Percentiles rank a stretch among this genome's conserved stretches.
Conservation (phyloP, 495 filamentous ascomycete species). For the Neurospora tetrasperma region DNA sequence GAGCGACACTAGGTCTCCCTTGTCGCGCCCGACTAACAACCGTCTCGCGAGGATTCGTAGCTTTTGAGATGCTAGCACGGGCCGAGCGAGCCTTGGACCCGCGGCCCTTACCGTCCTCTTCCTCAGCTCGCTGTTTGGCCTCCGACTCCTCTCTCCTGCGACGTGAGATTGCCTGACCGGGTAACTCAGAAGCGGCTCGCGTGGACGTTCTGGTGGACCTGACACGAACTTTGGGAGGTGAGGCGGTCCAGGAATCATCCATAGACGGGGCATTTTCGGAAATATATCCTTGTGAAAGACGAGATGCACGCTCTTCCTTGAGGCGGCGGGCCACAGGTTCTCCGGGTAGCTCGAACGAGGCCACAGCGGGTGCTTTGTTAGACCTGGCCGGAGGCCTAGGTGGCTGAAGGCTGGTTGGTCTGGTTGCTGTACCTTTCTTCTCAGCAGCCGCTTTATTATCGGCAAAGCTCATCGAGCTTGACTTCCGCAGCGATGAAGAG, state of each 20-base stretch:
- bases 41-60: conserved; percentile 39
- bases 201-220: conserved; percentile 54
- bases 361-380: conserved; percentile 50
- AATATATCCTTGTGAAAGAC: conserved; percentile 26
- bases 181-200: conserved; percentile 56
- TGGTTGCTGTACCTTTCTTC: conserved; percentile 17
- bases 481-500: conserved; percentile 23
- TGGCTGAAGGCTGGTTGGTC: conserved; percentile 33
- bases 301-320: conserved; percentile 42
- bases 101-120: conserved; percentile 45
- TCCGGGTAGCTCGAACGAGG: conserved; percentile 61
- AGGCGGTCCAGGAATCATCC: conserved; percentile 11
- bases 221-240: conserved; percentile 30
- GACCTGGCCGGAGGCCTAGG: conserved; percentile 43
- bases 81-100: conserved; percentile 57
- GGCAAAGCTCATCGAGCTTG: conserved; percentile 24
- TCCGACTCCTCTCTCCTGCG: conserved; percentile 58
- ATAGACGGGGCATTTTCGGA: conserved; percentile 22
- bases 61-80: conserved; percentile 28
- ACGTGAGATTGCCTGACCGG: conserved; percentile 62
- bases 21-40: conserved; percentile 49
- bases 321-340: conserved; percentile 57
- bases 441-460: conserved; percentile 17
- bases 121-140: conserved; percentile 48
- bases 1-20: conserved; percentile 19